These are phyloP conservation scores for Letharia columbiana DNA, from an alignment of 495 filamentous ascomycete genomes.

Conservation along the genomic window DNA sequence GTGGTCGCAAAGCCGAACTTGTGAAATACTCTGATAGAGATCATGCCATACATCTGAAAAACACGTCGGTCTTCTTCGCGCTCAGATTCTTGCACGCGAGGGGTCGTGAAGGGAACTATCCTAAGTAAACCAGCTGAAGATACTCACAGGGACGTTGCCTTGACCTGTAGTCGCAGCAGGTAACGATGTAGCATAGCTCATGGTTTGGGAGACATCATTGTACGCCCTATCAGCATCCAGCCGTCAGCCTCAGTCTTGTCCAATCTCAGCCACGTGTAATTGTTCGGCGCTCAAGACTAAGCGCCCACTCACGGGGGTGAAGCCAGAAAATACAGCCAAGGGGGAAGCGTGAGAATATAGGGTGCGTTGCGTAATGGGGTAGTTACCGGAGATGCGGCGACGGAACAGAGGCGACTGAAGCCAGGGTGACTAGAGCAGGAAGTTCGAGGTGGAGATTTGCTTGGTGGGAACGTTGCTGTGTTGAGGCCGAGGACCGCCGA, in stretches of 20 bases:
- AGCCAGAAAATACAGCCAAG: background rate
- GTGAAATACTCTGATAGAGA: background rate
- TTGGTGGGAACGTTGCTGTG: slow-evolving; percentile 29
- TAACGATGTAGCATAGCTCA: slow-evolving; percentile 55
- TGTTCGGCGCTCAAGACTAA: background rate
- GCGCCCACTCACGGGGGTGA: background rate
- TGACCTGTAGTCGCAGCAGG: slow-evolving; percentile 60
- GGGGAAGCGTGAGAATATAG: background rate
- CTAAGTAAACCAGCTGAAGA: slow-evolving; percentile 25
- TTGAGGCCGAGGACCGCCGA: slow-evolving; percentile 33
- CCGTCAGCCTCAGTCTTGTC: slow-evolving; percentile 26
- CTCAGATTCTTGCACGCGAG: background rate
- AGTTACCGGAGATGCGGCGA: slow-evolving; percentile 59
- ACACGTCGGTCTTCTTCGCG: background rate
- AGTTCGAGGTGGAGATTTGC: slow-evolving; percentile 26
- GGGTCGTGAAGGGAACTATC: slow-evolving; percentile 27
- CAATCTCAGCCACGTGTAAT: background rate
- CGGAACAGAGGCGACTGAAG: slow-evolving; percentile 51
- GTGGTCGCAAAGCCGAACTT: background rate
- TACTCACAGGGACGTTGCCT: slow-evolving; percentile 58
- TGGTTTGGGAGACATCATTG: slow-evolving; percentile 41
- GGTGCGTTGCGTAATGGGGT: background rate
- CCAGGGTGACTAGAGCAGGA: slow-evolving; percentile 54
- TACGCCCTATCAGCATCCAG: slow-evolving; percentile 39
- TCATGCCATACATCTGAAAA: background rate